These are phyloP conservation scores for Sclerospora graminicola DNA, from an alignment of 352 stramenopile genomes.

Conservation along the genomic window DNA sequence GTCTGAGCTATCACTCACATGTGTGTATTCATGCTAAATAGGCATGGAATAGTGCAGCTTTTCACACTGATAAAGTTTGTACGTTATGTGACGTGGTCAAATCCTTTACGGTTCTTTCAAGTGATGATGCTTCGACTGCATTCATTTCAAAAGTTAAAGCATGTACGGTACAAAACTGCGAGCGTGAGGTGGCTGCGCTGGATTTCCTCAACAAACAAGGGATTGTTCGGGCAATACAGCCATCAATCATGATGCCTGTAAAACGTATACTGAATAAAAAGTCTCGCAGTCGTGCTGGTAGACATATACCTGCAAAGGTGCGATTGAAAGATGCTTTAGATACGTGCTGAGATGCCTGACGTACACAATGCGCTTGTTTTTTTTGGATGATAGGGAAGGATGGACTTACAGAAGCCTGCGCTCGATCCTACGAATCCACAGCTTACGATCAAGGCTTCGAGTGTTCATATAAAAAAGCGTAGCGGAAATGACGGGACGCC, in stretches of 20 bases:
- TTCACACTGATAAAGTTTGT: conserved; percentile 33
- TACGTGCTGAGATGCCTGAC: background rate
- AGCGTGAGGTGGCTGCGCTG: conserved; percentile 28
- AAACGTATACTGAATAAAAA: conserved; percentile 20
- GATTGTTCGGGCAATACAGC: conserved; percentile 17
- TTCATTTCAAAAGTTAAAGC: conserved; percentile 27
- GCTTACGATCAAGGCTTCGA: conserved; percentile 14
- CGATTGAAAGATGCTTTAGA: background rate
- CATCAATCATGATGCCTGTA: conserved; percentile 15
- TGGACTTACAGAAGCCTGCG: conserved; percentile 1
- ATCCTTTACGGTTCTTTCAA: conserved; percentile 25
- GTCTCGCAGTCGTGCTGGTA: conserved; percentile 4
- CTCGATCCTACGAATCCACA: conserved; percentile 10
- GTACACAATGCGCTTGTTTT: conserved; percentile 4
- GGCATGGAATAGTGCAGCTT: conserved; percentile 60
- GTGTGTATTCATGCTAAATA: conserved; percentile 10
- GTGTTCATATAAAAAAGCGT: conserved; percentile 22
- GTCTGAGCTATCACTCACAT: conserved; percentile 1
- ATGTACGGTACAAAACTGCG: conserved; percentile 27
- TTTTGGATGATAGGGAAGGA: conserved; percentile 12
- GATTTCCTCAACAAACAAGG: conserved; percentile 30
- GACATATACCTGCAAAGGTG: conserved; percentile 21
- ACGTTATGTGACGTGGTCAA: conserved; percentile 31
- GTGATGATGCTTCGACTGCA: conserved; percentile 7
- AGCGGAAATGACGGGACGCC: conserved; percentile 20